A percentile compares a stretch with the other conserved stretches of the same genome.
Conservation (phyloP, 2,329 filamentous ascomycete species). For the Arthrinium puccinioides region DNA sequence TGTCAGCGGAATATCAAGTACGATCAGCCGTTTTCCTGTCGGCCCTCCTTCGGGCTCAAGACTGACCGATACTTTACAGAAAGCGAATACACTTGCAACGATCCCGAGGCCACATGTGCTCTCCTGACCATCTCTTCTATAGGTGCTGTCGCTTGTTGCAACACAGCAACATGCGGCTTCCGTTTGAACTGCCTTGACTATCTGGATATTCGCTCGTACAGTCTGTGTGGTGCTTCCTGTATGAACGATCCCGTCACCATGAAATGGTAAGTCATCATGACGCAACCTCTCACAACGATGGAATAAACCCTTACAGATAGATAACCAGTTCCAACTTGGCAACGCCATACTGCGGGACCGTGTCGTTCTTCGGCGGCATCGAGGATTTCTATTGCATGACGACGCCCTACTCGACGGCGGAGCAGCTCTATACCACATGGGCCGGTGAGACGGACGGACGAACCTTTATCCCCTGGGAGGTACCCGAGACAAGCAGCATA, state of each 20-base stretch:
- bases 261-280: conserved; percentile 34
- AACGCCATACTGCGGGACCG: conserved; percentile 36
- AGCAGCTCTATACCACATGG: conserved; percentile 33
- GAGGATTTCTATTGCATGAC: conserved; percentile 37
- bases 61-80: conserved; percentile 17
- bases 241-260: conserved; percentile 30
- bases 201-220: conserved; percentile 22
- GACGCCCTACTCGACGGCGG: conserved; percentile 21
- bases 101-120: conserved; percentile 26
- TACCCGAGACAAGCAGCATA: too few relatives aligned
- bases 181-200: conserved; percentile 32
- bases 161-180: conserved; percentile 24
- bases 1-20: conserved; percentile 31
- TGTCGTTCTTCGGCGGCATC: conserved; percentile 32
- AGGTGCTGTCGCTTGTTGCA: conserved; percentile 37
- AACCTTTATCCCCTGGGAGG: conserved; percentile 18
- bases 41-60: neutral
- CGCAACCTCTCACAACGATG: neutral
- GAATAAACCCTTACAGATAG: too few relatives aligned
- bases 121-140: conserved; percentile 26
- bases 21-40: conserved; percentile 4
- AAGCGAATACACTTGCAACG: conserved; percentile 31
- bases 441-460: conserved; percentile 25
- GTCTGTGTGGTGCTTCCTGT: conserved; percentile 33
- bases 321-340: conserved; percentile 27